Evolutionary conservation across 306 rosid genomes (phyloP).

Genomic region (Rosa rugosa): DNA sequence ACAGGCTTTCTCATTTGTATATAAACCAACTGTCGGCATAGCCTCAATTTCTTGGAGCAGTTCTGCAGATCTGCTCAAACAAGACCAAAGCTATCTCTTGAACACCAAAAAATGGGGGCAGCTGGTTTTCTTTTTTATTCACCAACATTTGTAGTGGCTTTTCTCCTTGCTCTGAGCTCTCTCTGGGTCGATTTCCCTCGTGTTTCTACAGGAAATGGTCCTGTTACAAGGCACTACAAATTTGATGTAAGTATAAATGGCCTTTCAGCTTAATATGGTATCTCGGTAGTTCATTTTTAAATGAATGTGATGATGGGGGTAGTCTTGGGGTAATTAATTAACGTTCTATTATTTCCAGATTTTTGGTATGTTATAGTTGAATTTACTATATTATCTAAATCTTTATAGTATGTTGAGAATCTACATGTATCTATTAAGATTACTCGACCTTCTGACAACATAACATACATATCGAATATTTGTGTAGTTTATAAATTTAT

Average conservation of each 20-base stretch:
- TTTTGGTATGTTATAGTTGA: too few relatives aligned
- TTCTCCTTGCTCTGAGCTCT: slow-evolving; percentile 37
- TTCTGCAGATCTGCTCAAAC: background rate
- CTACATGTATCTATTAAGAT: too few relatives aligned
- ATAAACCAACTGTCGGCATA: slow-evolving; percentile 10
- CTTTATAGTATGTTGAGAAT: too few relatives aligned
- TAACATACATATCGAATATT: too few relatives aligned
- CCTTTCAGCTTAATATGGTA: background rate
- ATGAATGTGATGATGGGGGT: too few relatives aligned
- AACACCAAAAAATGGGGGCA: slow-evolving; percentile 23
- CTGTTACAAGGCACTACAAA: slow-evolving; percentile 59
- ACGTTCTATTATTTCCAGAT: too few relatives aligned
- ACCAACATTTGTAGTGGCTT: slow-evolving; percentile 19
- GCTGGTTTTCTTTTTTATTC: slow-evolving; percentile 30
- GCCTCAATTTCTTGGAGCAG: background rate
- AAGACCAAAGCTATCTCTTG: background rate
- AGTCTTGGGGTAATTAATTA: too few relatives aligned
- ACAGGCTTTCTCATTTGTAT: slow-evolving; percentile 9
- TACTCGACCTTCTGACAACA: too few relatives aligned
- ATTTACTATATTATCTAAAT: too few relatives aligned
- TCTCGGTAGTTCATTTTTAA: background rate
- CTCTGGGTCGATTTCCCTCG: slow-evolving; percentile 27
- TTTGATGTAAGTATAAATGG: slow-evolving; percentile 41
- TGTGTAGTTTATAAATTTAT: too few relatives aligned
- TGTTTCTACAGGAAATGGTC: slow-evolving; percentile 32